These are phyloP conservation scores for Pseudozyma flocculosa DNA, from an alignment of 1,284 basidiomycete genomes.

Conservation along the genomic window DNA sequence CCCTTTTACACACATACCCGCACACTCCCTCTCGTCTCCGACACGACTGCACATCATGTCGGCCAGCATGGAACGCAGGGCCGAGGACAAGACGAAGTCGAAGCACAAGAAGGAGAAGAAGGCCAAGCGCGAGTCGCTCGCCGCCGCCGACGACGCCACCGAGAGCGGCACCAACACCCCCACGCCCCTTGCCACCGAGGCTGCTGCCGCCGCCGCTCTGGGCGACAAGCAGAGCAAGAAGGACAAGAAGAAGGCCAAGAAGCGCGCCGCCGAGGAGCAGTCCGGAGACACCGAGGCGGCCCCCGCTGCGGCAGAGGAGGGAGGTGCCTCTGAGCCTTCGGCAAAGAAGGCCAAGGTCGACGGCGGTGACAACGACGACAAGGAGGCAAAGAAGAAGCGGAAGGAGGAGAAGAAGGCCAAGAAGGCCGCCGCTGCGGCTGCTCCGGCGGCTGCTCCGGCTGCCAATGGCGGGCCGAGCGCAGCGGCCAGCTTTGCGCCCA, in stretches of 20 bases:
- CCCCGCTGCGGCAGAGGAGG: neutral
- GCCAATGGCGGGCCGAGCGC: conserved; percentile 19
- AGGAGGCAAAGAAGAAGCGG: conserved; percentile 59
- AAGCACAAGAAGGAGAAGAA: conserved; percentile 56
- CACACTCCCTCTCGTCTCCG: too few relatives aligned
- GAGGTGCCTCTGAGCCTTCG: neutral
- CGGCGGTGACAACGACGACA: conserved; percentile 18
- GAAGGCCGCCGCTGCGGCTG: conserved; percentile 27
- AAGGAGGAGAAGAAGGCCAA: conserved; percentile 47
- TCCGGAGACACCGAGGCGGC: conserved; percentile 9
- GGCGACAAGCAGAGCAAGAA: conserved; percentile 56
- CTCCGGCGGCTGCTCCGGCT: conserved; percentile 33
- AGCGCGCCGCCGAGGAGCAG: conserved; percentile 39
- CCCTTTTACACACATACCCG: too few relatives aligned
- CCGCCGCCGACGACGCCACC: conserved; percentile 9
- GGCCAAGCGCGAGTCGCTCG: conserved; percentile 10
- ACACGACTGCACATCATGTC: too few relatives aligned
- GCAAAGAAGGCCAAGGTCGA: conserved; percentile 9
- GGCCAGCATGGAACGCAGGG: too few relatives aligned
- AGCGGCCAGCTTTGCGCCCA: conserved; percentile 50
- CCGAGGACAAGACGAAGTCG: conserved; percentile 5
- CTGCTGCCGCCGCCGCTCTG: conserved; percentile 8
- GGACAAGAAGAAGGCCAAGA: conserved; percentile 53
- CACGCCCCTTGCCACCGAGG: conserved; percentile 13
- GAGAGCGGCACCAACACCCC: conserved; percentile 10